A percentile compares a stretch with the other conserved stretches of the same genome.
These are phyloP conservation scores for Xerocomus potaroensis DNA, from an alignment of 768 basidiomycete genomes.

Conservation along the genomic window DNA sequence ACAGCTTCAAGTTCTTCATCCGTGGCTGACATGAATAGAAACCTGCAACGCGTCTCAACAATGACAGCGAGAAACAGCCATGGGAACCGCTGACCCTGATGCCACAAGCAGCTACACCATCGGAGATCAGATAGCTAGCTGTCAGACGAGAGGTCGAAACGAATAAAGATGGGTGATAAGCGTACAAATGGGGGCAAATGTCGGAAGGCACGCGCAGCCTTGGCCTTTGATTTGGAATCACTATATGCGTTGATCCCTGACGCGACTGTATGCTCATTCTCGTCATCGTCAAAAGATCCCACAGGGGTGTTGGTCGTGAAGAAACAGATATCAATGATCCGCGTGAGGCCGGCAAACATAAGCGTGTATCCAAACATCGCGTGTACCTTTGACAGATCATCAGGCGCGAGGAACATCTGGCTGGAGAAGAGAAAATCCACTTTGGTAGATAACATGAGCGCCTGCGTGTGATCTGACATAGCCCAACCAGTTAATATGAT, in stretches of 20 bases:
- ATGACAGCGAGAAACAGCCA: not conserved
- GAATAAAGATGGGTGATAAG: constrained; percentile 12
- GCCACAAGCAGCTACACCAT: constrained; percentile 59
- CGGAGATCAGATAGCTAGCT: no score
- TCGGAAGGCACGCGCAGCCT: constrained; percentile 61
- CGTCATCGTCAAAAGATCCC: constrained; percentile 40
- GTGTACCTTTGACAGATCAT: constrained; percentile 54
- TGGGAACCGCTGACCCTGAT: constrained; percentile 50
- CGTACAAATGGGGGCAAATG: constrained; percentile 88
- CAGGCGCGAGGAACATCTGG: not conserved
- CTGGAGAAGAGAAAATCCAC: constrained; percentile 33
- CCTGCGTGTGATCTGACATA: constrained; percentile 88
- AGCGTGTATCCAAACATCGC: constrained; percentile 80
- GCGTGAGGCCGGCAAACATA: constrained; percentile 74
- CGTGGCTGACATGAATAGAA: constrained; percentile 90
- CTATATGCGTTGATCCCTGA: constrained; percentile 26
- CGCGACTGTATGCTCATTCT: constrained; percentile 66
- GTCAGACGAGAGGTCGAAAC: not conserved
- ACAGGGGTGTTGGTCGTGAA: constrained; percentile 40
- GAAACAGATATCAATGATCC: constrained; percentile 84
- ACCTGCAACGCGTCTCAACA: constrained; percentile 33
- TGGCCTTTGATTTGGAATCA: constrained; percentile 26
- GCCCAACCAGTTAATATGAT: constrained; percentile 92
- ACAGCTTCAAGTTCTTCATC: constrained; percentile 82
- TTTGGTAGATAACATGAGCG: constrained; percentile 77